Evolutionary conservation across 139 green algal genomes (phyloP).

Genomic region (Tetraselmis chui): DNA sequence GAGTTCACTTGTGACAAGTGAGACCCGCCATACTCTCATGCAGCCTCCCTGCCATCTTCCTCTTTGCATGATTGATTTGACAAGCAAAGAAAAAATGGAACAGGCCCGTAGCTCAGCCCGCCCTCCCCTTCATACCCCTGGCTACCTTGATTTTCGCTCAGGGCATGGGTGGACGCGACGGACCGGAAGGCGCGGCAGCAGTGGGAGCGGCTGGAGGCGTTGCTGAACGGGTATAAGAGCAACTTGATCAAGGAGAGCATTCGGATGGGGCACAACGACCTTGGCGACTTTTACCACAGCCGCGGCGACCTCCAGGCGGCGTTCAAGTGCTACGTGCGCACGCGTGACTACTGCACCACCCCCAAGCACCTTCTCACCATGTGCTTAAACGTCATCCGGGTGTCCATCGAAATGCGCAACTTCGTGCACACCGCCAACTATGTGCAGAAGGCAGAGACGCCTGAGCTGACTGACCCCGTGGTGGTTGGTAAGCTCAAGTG

Average conservation of each 20-base stretch:
- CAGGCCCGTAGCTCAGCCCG: background rate
- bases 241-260: conserved; percentile 93
- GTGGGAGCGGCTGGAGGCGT: conserved; percentile 63
- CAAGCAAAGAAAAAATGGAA: no score
- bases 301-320: conserved; percentile 74
- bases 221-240: conserved; percentile 63
- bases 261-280: conserved; percentile 78
- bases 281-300: conserved; percentile 78
- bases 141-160: conserved; percentile 15
- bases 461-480: conserved; percentile 37
- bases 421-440: conserved; percentile 83
- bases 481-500: conserved; percentile 54
- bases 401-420: conserved; percentile 72
- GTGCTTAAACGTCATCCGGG: conserved; percentile 79
- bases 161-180: conserved; percentile 39
- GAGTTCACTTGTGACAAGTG: conserved; percentile 42
- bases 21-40: no score
- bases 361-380: conserved; percentile 75
- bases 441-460: conserved; percentile 75
- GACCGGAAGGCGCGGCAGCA: conserved; percentile 26
- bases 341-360: conserved; percentile 89
- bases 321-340: conserved; percentile 85
- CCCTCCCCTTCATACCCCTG: background rate
- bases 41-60: no score
- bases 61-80: no score